Conservation (phyloP, 2,329 filamentous ascomycete species). For the Alternaria arbusti region DNA sequence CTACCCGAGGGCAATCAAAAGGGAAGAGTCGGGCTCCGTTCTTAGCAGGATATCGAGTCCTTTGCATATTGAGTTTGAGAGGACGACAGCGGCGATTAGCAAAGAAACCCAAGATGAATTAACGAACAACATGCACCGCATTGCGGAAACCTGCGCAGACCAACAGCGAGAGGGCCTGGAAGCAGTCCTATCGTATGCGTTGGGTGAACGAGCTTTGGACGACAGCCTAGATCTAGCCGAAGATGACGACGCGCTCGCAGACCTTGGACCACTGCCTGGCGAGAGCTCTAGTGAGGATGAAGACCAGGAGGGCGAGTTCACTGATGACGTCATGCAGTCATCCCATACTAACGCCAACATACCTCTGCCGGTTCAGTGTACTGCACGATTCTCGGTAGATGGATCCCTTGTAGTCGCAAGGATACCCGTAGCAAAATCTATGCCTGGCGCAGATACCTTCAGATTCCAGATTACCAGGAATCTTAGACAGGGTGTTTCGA, state of each 20-base stretch:
- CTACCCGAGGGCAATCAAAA: constrained; percentile 61
- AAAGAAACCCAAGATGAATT: constrained; percentile 57
- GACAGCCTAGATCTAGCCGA: constrained; percentile 57
- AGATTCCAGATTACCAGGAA: constrained; percentile 37
- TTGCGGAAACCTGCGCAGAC: constrained; percentile 61
- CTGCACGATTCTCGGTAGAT: constrained; percentile 63
- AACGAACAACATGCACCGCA: constrained; percentile 59
- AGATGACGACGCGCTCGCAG: constrained; percentile 62
- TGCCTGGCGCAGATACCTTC: constrained; percentile 24
- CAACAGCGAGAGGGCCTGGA: constrained; percentile 65
- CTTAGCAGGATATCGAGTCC: constrained; percentile 49
- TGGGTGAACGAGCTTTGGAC: constrained; percentile 65
- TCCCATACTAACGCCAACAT: constrained; percentile 69
- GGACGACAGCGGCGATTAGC: constrained; percentile 61
- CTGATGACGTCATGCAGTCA: constrained; percentile 58
- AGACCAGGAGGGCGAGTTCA: constrained; percentile 62
- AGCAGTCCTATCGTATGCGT: constrained; percentile 65
- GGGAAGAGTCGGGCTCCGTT: constrained; percentile 26
- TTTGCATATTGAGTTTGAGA: constrained; percentile 62
- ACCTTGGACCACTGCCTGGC: constrained; percentile 48
- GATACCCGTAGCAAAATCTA: constrained; percentile 55
- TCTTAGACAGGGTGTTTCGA: constrained; percentile 30
- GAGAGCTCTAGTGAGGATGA: constrained; percentile 88
- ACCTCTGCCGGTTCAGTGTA: constrained; percentile 65
- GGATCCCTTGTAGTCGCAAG: constrained; percentile 59